These are phyloP conservation scores for Alternaria sp. DNA, from an alignment of 2,329 filamentous ascomycete genomes.

Conservation along the genomic window DNA sequence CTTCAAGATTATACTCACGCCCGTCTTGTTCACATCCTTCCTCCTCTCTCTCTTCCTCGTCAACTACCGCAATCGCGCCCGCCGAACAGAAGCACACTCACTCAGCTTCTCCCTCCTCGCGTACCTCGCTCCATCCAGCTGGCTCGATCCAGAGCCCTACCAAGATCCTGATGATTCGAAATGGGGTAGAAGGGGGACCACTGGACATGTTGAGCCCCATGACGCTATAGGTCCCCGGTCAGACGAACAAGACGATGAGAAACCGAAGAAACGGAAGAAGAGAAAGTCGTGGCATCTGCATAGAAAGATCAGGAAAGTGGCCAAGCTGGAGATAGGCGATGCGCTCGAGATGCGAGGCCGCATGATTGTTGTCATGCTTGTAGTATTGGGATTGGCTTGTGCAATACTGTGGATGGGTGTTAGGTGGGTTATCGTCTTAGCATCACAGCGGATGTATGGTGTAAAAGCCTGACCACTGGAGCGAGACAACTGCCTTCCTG, in stretches of 20 bases:
- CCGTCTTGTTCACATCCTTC: conserved; percentile 71
- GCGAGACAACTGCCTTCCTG: background rate
- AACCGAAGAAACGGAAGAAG: conserved; percentile 23
- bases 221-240: conserved; percentile 26
- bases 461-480: background rate
- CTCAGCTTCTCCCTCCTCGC: conserved; percentile 27
- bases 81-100: conserved; percentile 53
- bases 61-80: conserved; percentile 65
- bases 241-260: background rate
- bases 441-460: background rate
- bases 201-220: conserved; percentile 34
- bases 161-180: conserved; percentile 48
- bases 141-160: conserved; percentile 56
- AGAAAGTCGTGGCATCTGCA: conserved; percentile 49
- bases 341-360: conserved; percentile 68
- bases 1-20: conserved; percentile 63
- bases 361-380: conserved; percentile 62
- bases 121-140: conserved; percentile 35
- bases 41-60: conserved; percentile 71
- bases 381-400: conserved; percentile 33
- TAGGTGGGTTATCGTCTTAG: conserved; percentile 28
- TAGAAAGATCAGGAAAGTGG: conserved; percentile 63
- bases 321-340: conserved; percentile 69
- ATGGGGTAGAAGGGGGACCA: conserved; percentile 26
- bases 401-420: conserved; percentile 30